Percentiles rank a stretch among this genome's conserved stretches.
phyloP scores from a whole-genome alignment of 768 basidiomycete genomes.

The Lactifluus echinatus region DNA sequence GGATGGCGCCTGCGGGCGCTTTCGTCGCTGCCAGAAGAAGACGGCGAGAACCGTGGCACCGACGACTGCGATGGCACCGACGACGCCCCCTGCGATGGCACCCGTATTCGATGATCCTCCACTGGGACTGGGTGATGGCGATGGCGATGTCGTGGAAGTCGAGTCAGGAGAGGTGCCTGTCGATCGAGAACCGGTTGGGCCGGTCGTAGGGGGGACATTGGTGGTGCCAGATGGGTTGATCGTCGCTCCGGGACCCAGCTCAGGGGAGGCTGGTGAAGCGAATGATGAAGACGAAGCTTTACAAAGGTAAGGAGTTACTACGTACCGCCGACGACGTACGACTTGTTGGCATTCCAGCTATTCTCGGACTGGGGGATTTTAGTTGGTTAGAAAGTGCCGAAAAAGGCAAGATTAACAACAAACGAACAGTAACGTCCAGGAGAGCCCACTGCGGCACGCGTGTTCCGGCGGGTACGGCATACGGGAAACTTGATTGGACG shows the following conservation, averaged over 20 bases:
- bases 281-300: too few species aligned
- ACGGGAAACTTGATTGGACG: constrained; percentile 10
- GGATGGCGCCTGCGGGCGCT: neutral
- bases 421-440: constrained; percentile 1
- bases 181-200: neutral
- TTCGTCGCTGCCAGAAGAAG: neutral
- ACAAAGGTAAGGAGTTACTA: neutral
- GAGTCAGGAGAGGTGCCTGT: neutral
- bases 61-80: neutral
- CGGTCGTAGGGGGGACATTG: neutral
- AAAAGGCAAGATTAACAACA: neutral
- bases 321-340: neutral
- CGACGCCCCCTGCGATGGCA: neutral
- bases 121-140: neutral
- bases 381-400: too few species aligned
- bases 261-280: neutral
- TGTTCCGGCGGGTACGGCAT: constrained; percentile 4
- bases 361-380: neutral
- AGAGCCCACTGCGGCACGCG: constrained; percentile 5
- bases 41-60: neutral
- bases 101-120: neutral
- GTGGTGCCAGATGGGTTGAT: neutral
- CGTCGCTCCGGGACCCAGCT: neutral
- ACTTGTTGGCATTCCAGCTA: neutral
- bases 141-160: neutral